Percentiles rank a stretch among this genome's conserved stretches.
phyloP scores from a whole-genome alignment of 2,329 filamentous ascomycete genomes.

The Chaetomiaceae sp. region DNA sequence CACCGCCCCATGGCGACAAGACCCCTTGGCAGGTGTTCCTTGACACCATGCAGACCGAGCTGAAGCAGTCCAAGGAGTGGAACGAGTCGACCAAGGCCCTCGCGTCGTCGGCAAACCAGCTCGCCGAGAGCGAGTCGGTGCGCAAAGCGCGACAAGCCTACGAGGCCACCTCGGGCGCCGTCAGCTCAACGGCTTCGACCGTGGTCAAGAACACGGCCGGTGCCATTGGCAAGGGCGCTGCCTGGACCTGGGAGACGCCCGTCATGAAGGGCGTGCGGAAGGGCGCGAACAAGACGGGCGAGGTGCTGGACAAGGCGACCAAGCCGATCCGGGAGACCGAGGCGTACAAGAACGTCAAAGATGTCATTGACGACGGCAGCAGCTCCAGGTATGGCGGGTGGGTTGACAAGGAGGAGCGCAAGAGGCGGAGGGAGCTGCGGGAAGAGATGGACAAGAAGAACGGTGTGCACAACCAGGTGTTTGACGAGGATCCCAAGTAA shows the following conservation, averaged over 20 bases:
- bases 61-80: constrained; percentile 98
- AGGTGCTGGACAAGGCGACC: constrained; percentile 88
- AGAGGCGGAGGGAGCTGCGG: constrained; percentile 66
- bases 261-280: constrained; percentile 88
- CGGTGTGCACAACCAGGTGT: constrained; percentile 50
- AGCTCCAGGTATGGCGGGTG: constrained; percentile 94
- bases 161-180: constrained; percentile 75
- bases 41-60: constrained; percentile 89
- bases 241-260: constrained; percentile 95
- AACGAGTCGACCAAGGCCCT: constrained; percentile 97
- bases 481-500: constrained; percentile 84
- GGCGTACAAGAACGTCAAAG: constrained; percentile 88
- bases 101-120: constrained; percentile 80
- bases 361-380: constrained; percentile 94
- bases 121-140: constrained; percentile 87
- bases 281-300: constrained; percentile 77
- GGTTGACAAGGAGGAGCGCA: constrained; percentile 92
- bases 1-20: constrained; percentile 96
- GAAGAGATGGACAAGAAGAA: constrained; percentile 54
- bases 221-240: constrained; percentile 81
- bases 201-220: constrained; percentile 81
- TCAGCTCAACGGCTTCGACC: constrained; percentile 69
- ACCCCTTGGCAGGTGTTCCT: constrained; percentile 98
- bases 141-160: constrained; percentile 81
- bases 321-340: constrained; percentile 90